A percentile compares a stretch with the other conserved stretches of the same genome.
These are phyloP conservation scores for Podospora appendiculata DNA, from an alignment of 495 filamentous ascomycete genomes.

Conservation along the genomic window DNA sequence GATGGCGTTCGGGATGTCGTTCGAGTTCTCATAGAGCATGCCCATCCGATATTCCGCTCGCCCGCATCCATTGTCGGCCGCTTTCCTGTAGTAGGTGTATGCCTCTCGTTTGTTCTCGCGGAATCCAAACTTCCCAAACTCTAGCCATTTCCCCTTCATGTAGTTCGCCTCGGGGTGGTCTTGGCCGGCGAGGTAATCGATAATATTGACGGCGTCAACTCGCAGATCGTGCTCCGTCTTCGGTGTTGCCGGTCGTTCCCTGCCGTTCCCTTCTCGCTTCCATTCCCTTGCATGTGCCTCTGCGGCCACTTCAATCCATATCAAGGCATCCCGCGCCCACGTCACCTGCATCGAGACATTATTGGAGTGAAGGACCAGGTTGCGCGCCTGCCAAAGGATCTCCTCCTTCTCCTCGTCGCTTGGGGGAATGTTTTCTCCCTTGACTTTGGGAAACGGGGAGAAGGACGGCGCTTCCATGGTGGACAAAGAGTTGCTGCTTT, in stretches of 20 bases:
- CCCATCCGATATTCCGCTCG: conserved; percentile 94
- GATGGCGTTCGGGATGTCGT: conserved; percentile 83
- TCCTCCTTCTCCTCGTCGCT: conserved; percentile 91
- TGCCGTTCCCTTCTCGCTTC: conserved; percentile 53
- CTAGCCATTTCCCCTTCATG: conserved; percentile 92
- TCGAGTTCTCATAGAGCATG: conserved; percentile 94
- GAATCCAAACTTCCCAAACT: conserved; percentile 92
- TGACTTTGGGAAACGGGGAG: conserved; percentile 84
- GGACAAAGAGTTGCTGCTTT: conserved; percentile 13
- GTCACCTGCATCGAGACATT: conserved; percentile 94
- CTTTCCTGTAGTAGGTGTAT: conserved; percentile 72
- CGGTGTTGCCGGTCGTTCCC: conserved; percentile 66
- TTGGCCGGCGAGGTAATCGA: conserved; percentile 82
- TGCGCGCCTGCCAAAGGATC: conserved; percentile 72
- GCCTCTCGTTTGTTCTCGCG: conserved; percentile 90
- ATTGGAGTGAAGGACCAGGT: conserved; percentile 81
- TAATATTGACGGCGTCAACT: conserved; percentile 84
- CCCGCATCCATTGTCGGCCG: conserved; percentile 87
- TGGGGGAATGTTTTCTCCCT: conserved; percentile 83
- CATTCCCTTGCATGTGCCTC: conserved; percentile 54
- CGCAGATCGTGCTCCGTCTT: conserved; percentile 80
- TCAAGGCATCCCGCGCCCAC: conserved; percentile 89
- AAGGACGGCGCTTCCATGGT: conserved; percentile 63
- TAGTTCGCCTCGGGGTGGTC: conserved; percentile 91
- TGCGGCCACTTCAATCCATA: conserved; percentile 77